Evolutionary conservation across 345 rosid genomes (phyloP).

Genomic region (Capsella bursapastoris): DNA sequence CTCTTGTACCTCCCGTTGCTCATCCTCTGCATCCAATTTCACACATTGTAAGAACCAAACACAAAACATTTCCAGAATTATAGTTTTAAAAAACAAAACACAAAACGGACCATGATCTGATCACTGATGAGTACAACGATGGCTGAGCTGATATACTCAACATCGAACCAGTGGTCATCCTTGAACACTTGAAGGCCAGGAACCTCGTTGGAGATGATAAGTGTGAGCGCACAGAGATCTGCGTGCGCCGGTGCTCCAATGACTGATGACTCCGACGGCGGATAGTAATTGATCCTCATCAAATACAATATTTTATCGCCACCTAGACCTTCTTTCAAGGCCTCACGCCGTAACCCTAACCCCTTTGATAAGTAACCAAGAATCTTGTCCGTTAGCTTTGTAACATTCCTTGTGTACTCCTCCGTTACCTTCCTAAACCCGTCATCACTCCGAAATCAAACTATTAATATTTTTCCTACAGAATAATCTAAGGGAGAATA

Average conservation of each 20-base stretch:
- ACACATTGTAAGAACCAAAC: neutral
- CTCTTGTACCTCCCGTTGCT: neutral
- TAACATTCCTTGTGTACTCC: neutral
- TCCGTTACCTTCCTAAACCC: neutral
- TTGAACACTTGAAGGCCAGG: too few species aligned
- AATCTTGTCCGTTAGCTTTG: neutral
- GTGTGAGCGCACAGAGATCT: neutral
- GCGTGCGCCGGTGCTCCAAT: neutral
- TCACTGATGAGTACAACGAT: neutral
- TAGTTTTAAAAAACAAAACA: neutral
- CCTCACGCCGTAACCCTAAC: neutral
- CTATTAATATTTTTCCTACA: too few species aligned
- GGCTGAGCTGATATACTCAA: too few species aligned
- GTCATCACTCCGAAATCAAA: too few species aligned
- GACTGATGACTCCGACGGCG: neutral
- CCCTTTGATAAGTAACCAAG: neutral
- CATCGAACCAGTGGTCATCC: neutral
- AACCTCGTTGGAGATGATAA: neutral
- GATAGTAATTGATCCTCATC: neutral
- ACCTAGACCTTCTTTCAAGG: neutral
- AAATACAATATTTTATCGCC: neutral
- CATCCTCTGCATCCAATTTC: neutral
- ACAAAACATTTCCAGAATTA: neutral
- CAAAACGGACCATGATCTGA: neutral
- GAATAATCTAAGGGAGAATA: too few species aligned